Conservation (phyloP, 2,329 filamentous ascomycete species). For the Blastomyces emzantsi region DNA sequence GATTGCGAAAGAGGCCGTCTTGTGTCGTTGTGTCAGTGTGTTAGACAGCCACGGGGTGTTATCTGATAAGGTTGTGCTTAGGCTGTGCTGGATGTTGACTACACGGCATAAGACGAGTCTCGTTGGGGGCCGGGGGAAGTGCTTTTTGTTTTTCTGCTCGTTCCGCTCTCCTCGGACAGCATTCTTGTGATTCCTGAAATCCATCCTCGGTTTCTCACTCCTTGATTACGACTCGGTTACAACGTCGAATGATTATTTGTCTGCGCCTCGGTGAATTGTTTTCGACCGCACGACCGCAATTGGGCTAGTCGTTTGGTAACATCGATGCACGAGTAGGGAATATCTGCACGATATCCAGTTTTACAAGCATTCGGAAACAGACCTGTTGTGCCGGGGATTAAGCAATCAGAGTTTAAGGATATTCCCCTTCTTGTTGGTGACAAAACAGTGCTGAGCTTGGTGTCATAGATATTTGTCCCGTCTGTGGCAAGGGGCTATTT, state of each 20-base stretch:
- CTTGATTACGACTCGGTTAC: not conserved
- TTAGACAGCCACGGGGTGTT: conserved; percentile 3
- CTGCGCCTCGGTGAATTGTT: not conserved
- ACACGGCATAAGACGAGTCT: not conserved
- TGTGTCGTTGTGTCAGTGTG: conserved; percentile 9
- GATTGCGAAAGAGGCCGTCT: not conserved
- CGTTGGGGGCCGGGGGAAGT: not conserved
- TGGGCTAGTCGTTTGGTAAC: not conserved
- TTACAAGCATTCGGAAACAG: not conserved
- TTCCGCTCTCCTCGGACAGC: not conserved
- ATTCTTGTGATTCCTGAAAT: not conserved
- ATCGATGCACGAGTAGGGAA: conserved; percentile 1
- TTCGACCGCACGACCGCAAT: not conserved
- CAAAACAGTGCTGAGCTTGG: not conserved
- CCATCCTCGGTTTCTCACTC: not conserved
- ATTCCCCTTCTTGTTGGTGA: not conserved
- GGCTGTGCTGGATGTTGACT: not conserved
- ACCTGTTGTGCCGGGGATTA: no score
- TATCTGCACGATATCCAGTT: not conserved
- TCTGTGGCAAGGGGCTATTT: not conserved
- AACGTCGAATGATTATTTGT: not conserved
- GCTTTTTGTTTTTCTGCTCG: not conserved
- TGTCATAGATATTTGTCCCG: not conserved
- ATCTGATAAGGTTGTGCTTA: not conserved
- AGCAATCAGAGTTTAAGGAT: conserved; percentile 3